Base-by-base conservation (phyloP, 306 rosid species). In the Sophora flavescens region DNA sequence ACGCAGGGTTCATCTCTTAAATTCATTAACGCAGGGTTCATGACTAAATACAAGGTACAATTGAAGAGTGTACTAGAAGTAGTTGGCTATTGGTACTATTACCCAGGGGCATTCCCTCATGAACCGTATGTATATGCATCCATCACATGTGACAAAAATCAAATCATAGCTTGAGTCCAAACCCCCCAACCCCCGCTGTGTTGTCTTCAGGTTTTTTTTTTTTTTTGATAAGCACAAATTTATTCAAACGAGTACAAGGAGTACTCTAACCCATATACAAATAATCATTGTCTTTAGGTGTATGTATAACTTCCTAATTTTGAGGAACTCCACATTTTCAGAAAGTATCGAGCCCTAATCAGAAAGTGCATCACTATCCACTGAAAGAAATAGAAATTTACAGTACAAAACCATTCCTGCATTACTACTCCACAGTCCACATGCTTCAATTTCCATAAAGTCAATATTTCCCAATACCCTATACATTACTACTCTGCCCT, bases 221-320 rank as follows among this genome's bases (percentile, higher is more conserved):
- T n/a, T n/a, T n/a, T n/a, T n/a, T n/a, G n/a, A n/a, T n/a, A n/a
- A n/a, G n/a, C n/a, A n/a, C n/a, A n/a, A n/a, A n/a, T n/a, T n/a
- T n/a, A n/a, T n/a, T n/a, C n/a, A n/a, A n/a, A n/a, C n/a, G n/a
- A n/a, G n/a, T n/a, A n/a, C n/a, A n/a, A n/a, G n/a, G n/a, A n/a
- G n/a, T n/a, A n/a, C n/a, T n/a, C n/a, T n/a, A n/a, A n/a, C n/a
- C n/a, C n/a, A n/a, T n/a, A n/a, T n/a, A n/a, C n/a, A n/a, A n/a
- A n/a, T n/a, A n/a, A n/a, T n/a, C n/a, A n/a, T 62, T 15, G 22
- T 2, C 69, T 18, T 63, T 44, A 36, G 33, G 18, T 28, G 70
- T 9, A 36, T 41, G 50, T 12, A 65, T 0, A 58, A 67, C 65
- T 61, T 83, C 44, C 75, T 14, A 74, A 63, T 44, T 68, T 75